These are phyloP conservation scores for Claviceps fusiformis DNA, from an alignment of 2,329 filamentous ascomycete species.

Conservation along the genomic window DNA sequence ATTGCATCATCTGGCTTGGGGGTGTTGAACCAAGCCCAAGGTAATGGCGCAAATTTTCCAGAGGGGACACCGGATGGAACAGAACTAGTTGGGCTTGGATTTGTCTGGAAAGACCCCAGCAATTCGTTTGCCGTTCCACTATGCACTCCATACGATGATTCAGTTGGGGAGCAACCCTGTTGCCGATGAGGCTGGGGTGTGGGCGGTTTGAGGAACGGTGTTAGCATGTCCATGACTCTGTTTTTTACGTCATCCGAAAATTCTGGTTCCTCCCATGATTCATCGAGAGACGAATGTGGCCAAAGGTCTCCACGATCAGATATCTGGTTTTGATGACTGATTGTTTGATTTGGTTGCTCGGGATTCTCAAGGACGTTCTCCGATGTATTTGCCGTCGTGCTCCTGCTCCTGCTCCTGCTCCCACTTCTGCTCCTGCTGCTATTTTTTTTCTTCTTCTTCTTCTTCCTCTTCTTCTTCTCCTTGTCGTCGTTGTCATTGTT, in stretches of 20 bases:
- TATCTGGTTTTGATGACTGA: too few relatives aligned
- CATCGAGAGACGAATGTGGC: not conserved
- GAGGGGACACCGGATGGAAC: slow-evolving; percentile 16
- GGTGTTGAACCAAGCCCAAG: slow-evolving; percentile 37
- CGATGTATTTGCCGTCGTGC: not conserved
- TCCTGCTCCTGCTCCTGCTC: not conserved
- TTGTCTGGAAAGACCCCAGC: slow-evolving; percentile 27
- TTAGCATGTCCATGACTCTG: slow-evolving; percentile 33
- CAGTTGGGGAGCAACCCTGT: slow-evolving; percentile 18
- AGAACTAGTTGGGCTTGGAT: slow-evolving; percentile 17
- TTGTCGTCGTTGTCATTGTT: not conserved
- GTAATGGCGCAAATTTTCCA: slow-evolving; percentile 25
- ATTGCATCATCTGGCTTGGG: slow-evolving; percentile 17
- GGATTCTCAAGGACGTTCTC: not conserved
- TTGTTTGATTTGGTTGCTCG: not conserved
- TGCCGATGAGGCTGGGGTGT: slow-evolving; percentile 24
- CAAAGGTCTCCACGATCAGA: not conserved
- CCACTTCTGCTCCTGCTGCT: not conserved
- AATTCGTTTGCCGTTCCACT: slow-evolving; percentile 36
- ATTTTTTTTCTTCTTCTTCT: not conserved
- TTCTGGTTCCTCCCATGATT: not conserved
- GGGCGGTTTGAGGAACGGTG: slow-evolving; percentile 33
- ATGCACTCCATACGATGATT: slow-evolving; percentile 43
- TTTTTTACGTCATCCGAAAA: slow-evolving; percentile 20
- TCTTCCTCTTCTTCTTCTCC: not conserved